Conservation (phyloP, 176 grass and related monocot genomes). For the Phragmites australis region DNA sequence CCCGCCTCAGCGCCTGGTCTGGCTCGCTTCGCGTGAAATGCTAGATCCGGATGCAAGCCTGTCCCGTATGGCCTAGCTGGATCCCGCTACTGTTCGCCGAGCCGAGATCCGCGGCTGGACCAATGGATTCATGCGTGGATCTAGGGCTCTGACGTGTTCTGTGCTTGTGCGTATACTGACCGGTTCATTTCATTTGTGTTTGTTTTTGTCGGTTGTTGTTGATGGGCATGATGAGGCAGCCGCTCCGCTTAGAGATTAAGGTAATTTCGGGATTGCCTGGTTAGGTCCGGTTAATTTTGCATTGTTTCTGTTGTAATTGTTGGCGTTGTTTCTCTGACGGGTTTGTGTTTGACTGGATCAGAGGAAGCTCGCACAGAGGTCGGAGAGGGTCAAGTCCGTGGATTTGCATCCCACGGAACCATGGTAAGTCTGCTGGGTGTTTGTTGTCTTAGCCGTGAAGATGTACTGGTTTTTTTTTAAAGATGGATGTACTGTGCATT, state of each 20-base stretch:
- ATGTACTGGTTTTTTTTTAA: no score
- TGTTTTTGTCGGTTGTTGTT: conserved; percentile 9
- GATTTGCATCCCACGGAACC: conserved; percentile 83
- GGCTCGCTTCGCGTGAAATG: conserved; percentile 26
- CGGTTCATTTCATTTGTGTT: conserved; percentile 39
- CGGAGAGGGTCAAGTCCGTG: conserved; percentile 81
- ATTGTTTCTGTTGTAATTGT: background rate
- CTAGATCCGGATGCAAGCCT: conserved; percentile 11
- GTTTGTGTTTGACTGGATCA: conserved; percentile 59
- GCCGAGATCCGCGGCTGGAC: conserved; percentile 22
- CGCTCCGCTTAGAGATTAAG: conserved; percentile 94
- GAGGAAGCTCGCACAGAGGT: conserved; percentile 94
- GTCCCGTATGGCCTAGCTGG: background rate
- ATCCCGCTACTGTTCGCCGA: background rate
- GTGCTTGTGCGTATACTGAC: conserved; percentile 9
- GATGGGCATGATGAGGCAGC: conserved; percentile 37
- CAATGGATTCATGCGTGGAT: conserved; percentile 32
- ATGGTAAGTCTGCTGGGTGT: conserved; percentile 49
- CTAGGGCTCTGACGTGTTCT: conserved; percentile 13
- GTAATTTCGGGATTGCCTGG: conserved; percentile 38
- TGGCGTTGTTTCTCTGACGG: background rate
- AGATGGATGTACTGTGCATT: background rate
- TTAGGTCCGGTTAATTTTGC: conserved; percentile 38
- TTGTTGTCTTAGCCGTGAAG: background rate
- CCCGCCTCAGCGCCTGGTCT: background rate